Base-by-base conservation (phyloP, 768 basidiomycete species). In the Podaxis carcinomalis region DNA sequence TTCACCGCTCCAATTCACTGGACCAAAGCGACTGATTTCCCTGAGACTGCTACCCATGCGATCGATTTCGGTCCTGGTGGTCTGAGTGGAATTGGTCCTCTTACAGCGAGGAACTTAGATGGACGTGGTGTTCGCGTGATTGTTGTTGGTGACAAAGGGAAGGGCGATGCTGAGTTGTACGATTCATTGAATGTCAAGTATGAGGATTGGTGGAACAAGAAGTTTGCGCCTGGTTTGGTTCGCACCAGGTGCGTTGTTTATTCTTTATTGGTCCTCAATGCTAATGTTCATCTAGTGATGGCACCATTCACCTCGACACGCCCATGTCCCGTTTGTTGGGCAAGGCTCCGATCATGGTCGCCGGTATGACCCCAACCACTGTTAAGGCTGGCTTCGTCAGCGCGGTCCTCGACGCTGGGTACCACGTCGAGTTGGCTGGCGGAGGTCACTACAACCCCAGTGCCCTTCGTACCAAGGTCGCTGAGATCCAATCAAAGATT, bases 301-400 rank as follows among this genome's bases (percentile, higher is more conserved):
- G 97, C 37, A 87, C 84, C 63, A 78, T 98, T 56, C 89, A 95
- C 73, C 82, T 99, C 67, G 95, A 99, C 73, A 98, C 96, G 0
- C 90, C 94, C 3, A 96, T 98, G 83, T 96, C 96, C 53, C 92
- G 97, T 62, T 83, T 99, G 47, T 75, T 99, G 46, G 93, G 94
- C 67, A 99, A 98, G 77, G 88, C 97, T 2, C 97, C 97, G 36
- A 90, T 99, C 75, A 98, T 98, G 97, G 95, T 99, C 40, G 96
- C 95, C 52, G 97, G 97, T 62, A 98, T 99, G 97, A 99, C 97
- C 0, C 97, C 97, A 0, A 90, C 90, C 1, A 99, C 97, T 35
- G 97, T 99, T 65, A 89, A 95, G 72, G 89, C 89, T 35, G 95
- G 95, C 16, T 96, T 98, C 73, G 95, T 98, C 68, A 88, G 89